Evolutionary conservation across 768 basidiomycete genomes (phyloP).

Genomic region (Pulveroboletus frians): DNA sequence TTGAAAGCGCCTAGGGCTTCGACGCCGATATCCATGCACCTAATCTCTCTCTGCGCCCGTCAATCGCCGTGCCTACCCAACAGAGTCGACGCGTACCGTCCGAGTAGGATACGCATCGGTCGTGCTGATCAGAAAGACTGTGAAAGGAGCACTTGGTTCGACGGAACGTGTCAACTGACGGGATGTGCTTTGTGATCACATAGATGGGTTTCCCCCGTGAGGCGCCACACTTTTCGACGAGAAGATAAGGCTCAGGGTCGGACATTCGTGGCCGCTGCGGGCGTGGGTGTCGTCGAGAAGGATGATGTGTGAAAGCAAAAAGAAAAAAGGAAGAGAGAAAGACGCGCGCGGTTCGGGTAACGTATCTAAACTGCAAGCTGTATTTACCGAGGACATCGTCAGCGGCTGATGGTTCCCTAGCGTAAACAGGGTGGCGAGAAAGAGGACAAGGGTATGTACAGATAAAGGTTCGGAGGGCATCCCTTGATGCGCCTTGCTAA

Average conservation of each 20-base stretch:
- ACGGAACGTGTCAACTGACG: constrained; percentile 30
- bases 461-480: constrained; percentile 22
- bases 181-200: constrained; percentile 39
- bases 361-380: constrained; percentile 22
- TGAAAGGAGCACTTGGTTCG: constrained; percentile 13
- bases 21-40: constrained; percentile 40
- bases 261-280: constrained; percentile 20
- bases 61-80: constrained; percentile 3
- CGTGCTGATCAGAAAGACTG: constrained; percentile 21
- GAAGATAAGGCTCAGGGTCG: constrained; percentile 32
- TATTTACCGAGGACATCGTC: constrained; percentile 30
- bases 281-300: constrained; percentile 9
- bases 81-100: constrained; percentile 24
- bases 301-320: constrained; percentile 24
- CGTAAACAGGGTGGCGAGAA: constrained; percentile 22
- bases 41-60: constrained; percentile 35
- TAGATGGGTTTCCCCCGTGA: constrained; percentile 39
- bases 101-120: constrained; percentile 30
- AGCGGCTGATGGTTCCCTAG: constrained; percentile 24
- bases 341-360: constrained; percentile 17
- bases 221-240: constrained; percentile 40
- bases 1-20: constrained; percentile 39
- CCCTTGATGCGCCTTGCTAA: constrained; percentile 22
- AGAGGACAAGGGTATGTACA: constrained; percentile 31
- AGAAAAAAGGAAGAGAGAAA: constrained; percentile 1